A percentile compares a stretch with the other conserved stretches of the same genome.
phyloP scores from a whole-genome alignment of 2,329 filamentous ascomycete genomes.

The Aschersonia sp. region DNA sequence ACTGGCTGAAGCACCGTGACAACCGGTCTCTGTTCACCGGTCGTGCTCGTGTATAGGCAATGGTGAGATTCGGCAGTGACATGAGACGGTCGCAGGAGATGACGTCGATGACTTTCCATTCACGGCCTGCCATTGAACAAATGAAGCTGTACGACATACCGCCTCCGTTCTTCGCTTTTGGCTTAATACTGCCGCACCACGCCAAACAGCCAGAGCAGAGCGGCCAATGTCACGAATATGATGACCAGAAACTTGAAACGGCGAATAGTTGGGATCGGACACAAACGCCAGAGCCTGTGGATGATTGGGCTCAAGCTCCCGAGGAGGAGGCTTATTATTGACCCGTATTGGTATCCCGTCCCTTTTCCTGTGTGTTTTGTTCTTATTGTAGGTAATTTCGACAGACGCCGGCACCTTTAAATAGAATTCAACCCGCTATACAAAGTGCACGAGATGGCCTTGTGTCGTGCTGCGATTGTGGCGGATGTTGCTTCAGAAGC shows the following conservation, averaged over 20 bases:
- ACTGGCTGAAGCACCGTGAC: constrained; percentile 45
- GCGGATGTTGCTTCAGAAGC: no score
- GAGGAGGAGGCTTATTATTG: no score
- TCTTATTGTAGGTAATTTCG: no score
- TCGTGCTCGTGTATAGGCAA: constrained; percentile 34
- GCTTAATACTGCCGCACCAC: constrained; percentile 1
- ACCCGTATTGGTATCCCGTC: no score
- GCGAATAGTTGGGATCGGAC: background rate
- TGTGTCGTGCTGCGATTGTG: no score
- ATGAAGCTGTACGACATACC: background rate
- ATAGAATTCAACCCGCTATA: no score
- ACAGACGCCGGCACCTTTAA: no score
- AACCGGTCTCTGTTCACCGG: constrained; percentile 42
- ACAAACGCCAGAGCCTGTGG: background rate
- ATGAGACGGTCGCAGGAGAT: background rate
- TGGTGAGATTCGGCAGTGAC: constrained; percentile 3
- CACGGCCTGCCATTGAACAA: background rate
- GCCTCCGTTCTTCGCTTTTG: constrained; percentile 1
- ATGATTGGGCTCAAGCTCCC: no score
- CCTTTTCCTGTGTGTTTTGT: no score
- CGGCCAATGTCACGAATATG: background rate
- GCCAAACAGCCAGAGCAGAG: background rate
- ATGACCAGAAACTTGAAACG: background rate
- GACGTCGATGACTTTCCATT: background rate
- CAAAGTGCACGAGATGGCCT: no score